These are phyloP conservation scores for Phytophthora quininea DNA, from an alignment of 352 stramenopile species.

Conservation along the genomic window DNA sequence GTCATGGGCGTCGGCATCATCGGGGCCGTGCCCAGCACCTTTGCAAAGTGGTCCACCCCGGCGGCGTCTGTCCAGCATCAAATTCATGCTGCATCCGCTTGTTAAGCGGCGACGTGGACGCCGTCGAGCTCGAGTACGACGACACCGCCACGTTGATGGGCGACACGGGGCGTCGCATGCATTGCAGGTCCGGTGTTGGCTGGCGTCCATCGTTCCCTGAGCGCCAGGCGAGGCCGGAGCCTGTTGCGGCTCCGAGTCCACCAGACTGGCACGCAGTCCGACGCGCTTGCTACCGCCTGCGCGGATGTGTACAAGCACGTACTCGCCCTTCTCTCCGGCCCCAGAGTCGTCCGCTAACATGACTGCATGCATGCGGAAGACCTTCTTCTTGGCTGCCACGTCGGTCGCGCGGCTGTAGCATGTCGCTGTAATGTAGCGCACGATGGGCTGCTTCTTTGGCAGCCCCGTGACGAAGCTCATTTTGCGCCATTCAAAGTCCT, in stretches of 20 bases:
- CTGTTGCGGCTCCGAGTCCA: slow-evolving; percentile 26
- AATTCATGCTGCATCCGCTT: slow-evolving; percentile 55
- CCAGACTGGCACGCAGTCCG: slow-evolving; percentile 50
- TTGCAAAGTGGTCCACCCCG: slow-evolving; percentile 19
- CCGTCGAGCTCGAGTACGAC: slow-evolving; percentile 49
- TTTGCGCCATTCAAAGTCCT: slow-evolving; percentile 84
- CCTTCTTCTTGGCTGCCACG: slow-evolving; percentile 69
- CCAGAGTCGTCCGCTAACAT: slow-evolving; percentile 66
- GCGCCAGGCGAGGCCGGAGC: slow-evolving; percentile 25
- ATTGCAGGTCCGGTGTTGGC: slow-evolving; percentile 25
- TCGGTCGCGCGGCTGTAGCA: slow-evolving; percentile 72
- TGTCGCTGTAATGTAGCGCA: slow-evolving; percentile 80
- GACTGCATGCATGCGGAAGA: slow-evolving; percentile 82
- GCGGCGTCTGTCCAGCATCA: slow-evolving; percentile 8
- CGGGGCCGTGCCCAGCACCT: slow-evolving; percentile 7
- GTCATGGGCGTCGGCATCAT: slow-evolving; percentile 21
- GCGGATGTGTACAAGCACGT: slow-evolving; percentile 80
- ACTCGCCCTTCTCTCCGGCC: slow-evolving; percentile 52
- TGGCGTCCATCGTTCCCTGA: slow-evolving; percentile 1
- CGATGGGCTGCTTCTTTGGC: slow-evolving; percentile 73
- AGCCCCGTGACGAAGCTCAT: slow-evolving; percentile 85
- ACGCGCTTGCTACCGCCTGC: slow-evolving; percentile 73
- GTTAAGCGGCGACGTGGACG: slow-evolving; percentile 49
- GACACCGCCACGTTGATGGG: slow-evolving; percentile 39
- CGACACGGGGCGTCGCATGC: slow-evolving; percentile 42